A percentile compares a stretch with the other conserved stretches of the same genome.
These are phyloP conservation scores for Candida cerambycidarum DNA, from an alignment of 805 yeast genomes.

Conservation along the genomic window DNA sequence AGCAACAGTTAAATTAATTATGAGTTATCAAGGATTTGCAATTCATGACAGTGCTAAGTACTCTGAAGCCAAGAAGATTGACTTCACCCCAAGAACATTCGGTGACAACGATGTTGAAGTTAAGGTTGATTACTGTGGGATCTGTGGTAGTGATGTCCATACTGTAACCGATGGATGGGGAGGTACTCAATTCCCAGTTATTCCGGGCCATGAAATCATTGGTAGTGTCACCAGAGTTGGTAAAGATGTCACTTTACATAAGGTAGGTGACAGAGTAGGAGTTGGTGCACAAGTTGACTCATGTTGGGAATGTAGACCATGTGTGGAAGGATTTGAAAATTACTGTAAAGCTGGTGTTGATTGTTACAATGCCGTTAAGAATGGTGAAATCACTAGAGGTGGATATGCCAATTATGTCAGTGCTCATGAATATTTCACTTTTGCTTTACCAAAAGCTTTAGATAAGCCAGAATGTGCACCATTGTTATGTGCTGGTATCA, in stretches of 20 bases:
- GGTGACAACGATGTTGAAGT: slow-evolving; percentile 49
- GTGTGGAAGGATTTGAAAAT: slow-evolving; percentile 35
- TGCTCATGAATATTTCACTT: slow-evolving; percentile 45
- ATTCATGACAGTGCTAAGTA: slow-evolving; percentile 30
- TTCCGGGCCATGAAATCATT: slow-evolving; percentile 65
- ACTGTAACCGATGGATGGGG: slow-evolving; percentile 57
- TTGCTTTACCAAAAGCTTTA: slow-evolving; percentile 48
- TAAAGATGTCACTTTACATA: slow-evolving; percentile 46
- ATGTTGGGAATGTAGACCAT: slow-evolving; percentile 65
- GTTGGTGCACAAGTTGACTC: slow-evolving; percentile 69
- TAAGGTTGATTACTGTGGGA: slow-evolving; percentile 61
- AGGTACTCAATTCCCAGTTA: slow-evolving; percentile 18
- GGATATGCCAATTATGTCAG: slow-evolving; percentile 51
- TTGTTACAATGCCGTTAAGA: slow-evolving; percentile 54
- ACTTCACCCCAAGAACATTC: slow-evolving; percentile 27
- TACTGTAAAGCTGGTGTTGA: slow-evolving; percentile 50
- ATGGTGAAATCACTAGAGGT: slow-evolving; percentile 36
- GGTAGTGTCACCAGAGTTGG: slow-evolving; percentile 65
- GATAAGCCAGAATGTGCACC: slow-evolving; percentile 48
- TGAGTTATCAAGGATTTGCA: slow-evolving; percentile 28
- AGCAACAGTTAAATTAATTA: slow-evolving; percentile 1
- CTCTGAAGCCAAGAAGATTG: slow-evolving; percentile 33
- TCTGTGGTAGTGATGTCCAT: slow-evolving; percentile 65
- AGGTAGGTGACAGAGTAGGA: slow-evolving; percentile 77
- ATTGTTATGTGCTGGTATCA: slow-evolving; percentile 56